A percentile compares a stretch with the other conserved stretches of the same genome.
Conservation (phyloP, 352 stramenopile species). For the Phytophthora citrophthora region DNA sequence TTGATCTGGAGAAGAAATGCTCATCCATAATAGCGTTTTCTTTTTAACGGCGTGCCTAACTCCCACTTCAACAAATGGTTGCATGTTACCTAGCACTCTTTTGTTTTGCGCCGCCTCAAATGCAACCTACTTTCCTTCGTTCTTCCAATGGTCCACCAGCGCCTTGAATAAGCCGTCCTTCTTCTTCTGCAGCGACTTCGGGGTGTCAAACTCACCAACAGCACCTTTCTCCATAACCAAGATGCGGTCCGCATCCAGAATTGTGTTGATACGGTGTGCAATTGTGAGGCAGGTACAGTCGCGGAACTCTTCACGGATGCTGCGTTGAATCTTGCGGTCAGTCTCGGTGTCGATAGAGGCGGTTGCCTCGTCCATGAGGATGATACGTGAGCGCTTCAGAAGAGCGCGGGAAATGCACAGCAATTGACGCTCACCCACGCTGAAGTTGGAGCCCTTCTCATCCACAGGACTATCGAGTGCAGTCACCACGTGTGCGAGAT, state of each 20-base stretch:
- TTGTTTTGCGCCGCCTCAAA: no score
- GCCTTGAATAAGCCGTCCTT: slow-evolving; percentile 73
- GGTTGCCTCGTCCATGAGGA: slow-evolving; percentile 99
- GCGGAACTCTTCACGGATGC: slow-evolving; percentile 93
- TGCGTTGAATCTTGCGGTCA: slow-evolving; percentile 91
- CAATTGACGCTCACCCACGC: slow-evolving; percentile 95
- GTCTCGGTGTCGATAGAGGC: slow-evolving; percentile 90
- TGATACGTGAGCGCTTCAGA: slow-evolving; percentile 90
- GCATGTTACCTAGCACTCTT: no score
- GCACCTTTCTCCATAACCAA: slow-evolving; percentile 94
- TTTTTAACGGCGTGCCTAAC: no score
- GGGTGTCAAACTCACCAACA: slow-evolving; percentile 95
- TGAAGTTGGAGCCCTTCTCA: slow-evolving; percentile 96
- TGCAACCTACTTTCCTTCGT: slow-evolving; percentile 44
- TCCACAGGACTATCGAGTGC: slow-evolving; percentile 55
- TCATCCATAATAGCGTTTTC: no score
- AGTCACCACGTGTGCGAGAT: slow-evolving; percentile 75
- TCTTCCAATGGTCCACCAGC: slow-evolving; percentile 82
- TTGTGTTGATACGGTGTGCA: slow-evolving; percentile 97
- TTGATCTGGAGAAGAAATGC: no score
- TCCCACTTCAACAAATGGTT: no score
- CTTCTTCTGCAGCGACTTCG: slow-evolving; percentile 72
- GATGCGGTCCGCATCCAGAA: slow-evolving; percentile 96
- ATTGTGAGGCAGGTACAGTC: slow-evolving; percentile 96
- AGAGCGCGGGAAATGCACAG: slow-evolving; percentile 96